phyloP scores from a whole-genome alignment of 345 rosid genomes.

The Clarkia xantiana region DNA sequence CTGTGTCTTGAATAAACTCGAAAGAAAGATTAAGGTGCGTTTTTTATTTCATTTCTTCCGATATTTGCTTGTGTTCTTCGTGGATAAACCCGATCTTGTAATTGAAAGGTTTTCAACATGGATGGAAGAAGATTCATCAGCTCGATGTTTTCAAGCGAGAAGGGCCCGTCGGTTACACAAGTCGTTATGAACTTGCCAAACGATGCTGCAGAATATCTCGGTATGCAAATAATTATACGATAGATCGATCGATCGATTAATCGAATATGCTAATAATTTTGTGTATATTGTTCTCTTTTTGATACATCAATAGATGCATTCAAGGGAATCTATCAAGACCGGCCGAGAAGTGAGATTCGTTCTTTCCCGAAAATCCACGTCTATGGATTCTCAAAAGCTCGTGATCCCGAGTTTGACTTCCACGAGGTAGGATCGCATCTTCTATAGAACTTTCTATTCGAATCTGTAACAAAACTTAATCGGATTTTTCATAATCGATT shows the following conservation, averaged over 20 bases:
- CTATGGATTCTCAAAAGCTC: constrained; percentile 85
- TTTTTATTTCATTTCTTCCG: background rate
- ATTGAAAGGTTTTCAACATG: constrained; percentile 59
- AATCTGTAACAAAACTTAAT: background rate
- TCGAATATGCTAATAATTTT: background rate
- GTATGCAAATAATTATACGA: constrained; percentile 12
- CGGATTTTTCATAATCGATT: too few relatives aligned
- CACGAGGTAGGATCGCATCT: constrained; percentile 39
- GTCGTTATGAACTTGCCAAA: constrained; percentile 86
- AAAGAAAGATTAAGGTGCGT: constrained; percentile 54
- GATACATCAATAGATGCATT: constrained; percentile 42
- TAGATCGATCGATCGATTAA: too few relatives aligned
- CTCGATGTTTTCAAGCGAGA: constrained; percentile 60
- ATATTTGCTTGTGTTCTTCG: background rate
- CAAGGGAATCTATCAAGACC: constrained; percentile 45
- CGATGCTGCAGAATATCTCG: constrained; percentile 68
- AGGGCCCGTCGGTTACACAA: constrained; percentile 50
- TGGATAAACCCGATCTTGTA: background rate
- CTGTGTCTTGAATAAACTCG: constrained; percentile 61
- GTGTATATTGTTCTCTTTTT: background rate
- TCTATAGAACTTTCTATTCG: background rate
- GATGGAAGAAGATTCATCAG: constrained; percentile 77
- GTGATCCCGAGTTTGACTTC: constrained; percentile 85
- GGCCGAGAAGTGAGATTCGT: constrained; percentile 21
- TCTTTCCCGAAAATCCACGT: constrained; percentile 63